Evolutionary conservation across 2,329 filamentous ascomycete species (phyloP).

Genomic region (Penicillium sp.): DNA sequence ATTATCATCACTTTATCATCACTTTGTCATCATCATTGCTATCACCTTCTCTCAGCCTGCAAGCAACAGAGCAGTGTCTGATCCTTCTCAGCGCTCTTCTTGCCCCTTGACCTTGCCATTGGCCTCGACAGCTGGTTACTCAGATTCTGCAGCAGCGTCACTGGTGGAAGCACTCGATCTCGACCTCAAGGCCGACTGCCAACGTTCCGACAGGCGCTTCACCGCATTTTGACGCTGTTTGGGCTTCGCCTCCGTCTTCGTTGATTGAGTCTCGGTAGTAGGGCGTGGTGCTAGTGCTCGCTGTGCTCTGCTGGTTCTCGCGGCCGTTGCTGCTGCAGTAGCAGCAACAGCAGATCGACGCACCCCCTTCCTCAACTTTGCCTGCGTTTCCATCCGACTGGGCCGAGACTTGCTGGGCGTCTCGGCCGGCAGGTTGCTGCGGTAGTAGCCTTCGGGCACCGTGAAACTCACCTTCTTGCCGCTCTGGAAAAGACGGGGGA

Average conservation of each 20-base stretch:
- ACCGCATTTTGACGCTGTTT: background rate
- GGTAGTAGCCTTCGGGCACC: background rate
- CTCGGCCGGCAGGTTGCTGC: background rate
- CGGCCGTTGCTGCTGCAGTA: background rate
- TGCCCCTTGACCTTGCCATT: background rate
- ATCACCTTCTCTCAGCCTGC: background rate
- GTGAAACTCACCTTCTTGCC: background rate
- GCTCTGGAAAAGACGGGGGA: background rate
- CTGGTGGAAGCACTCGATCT: background rate
- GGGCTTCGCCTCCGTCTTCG: background rate
- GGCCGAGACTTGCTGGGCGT: background rate
- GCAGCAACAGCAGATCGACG: background rate
- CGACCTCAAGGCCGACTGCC: background rate
- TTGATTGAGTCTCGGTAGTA: background rate
- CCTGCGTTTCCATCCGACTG: background rate
- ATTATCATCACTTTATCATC: background rate
- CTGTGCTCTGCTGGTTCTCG: background rate
- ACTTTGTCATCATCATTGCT: background rate
- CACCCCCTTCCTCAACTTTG: background rate
- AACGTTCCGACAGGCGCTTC: background rate
- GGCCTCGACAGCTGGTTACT: background rate
- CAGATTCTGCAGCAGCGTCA: background rate
- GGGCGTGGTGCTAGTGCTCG: background rate
- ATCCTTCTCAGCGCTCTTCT: no score
- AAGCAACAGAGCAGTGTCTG: background rate